phyloP scores from a whole-genome alignment of 2,329 filamentous ascomycete species.

The Epichloe scottii region DNA sequence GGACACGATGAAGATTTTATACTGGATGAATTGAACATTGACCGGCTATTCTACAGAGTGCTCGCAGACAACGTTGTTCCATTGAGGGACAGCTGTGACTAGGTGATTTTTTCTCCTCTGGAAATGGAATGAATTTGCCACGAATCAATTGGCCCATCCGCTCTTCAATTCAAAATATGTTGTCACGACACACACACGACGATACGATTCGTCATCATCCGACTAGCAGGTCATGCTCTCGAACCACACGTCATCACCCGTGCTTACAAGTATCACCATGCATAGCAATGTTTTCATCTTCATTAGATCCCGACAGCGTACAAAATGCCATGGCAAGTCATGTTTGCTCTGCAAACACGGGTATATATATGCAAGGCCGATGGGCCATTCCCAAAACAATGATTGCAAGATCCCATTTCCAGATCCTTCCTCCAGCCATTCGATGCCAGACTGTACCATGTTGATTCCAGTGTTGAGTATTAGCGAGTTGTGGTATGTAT shows the following conservation, averaged over 20 bases:
- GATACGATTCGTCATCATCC: too few relatives aligned
- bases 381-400: neutral
- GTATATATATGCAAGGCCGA: neutral
- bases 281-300: neutral
- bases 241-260: neutral
- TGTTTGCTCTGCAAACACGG: neutral
- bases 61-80: too few relatives aligned
- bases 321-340: neutral
- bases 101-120: too few relatives aligned
- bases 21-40: neutral
- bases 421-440: neutral
- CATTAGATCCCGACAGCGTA: neutral
- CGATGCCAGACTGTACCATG: neutral
- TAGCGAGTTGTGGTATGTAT: neutral
- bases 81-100: too few relatives aligned
- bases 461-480: neutral
- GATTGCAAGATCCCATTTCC: neutral
- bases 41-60: too few relatives aligned
- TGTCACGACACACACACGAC: too few relatives aligned
- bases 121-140: too few relatives aligned
- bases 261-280: neutral
- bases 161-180: too few relatives aligned
- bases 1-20: neutral
- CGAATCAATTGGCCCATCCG: too few relatives aligned
- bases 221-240: too few relatives aligned